A percentile compares a stretch with the other conserved stretches of the same genome.
Conservation (phyloP, 257 asterid genomes). For the Primulina eburnea region DNA sequence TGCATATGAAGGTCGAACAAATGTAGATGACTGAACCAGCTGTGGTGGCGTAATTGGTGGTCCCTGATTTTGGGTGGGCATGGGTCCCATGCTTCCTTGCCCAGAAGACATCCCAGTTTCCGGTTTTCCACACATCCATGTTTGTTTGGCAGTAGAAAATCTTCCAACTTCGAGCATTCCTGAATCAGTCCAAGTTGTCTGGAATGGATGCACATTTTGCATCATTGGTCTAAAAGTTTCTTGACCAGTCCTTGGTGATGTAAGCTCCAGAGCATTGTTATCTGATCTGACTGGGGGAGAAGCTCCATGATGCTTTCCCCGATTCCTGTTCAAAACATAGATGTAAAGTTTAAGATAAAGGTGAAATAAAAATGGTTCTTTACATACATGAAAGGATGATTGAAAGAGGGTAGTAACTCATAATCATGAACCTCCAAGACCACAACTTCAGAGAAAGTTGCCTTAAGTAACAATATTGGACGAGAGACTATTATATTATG, state of each 20-base stretch:
- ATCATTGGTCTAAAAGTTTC: constrained; percentile 53
- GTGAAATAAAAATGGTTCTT: constrained; percentile 2
- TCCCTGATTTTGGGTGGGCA: constrained; percentile 42
- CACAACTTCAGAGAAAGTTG: neutral
- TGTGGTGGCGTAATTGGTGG: constrained; percentile 54
- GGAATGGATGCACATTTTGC: constrained; percentile 51
- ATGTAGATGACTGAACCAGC: constrained; percentile 53
- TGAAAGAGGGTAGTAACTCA: constrained; percentile 9
- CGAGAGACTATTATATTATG: too few relatives aligned
- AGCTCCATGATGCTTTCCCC: constrained; percentile 40
- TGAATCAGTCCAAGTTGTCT: constrained; percentile 56
- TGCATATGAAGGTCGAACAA: constrained; percentile 53
- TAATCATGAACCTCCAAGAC: neutral
- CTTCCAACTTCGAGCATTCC: constrained; percentile 53
- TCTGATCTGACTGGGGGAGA: constrained; percentile 48
- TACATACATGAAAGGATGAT: neutral
- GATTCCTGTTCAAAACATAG: constrained; percentile 43
- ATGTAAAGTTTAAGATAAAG: constrained; percentile 26
- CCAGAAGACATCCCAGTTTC: constrained; percentile 55
- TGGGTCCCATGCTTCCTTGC: constrained; percentile 40
- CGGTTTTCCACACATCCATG: constrained; percentile 48
- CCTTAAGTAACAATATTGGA: neutral
- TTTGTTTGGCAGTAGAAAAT: constrained; percentile 32
- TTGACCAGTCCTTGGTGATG: constrained; percentile 67
- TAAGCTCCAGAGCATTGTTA: constrained; percentile 46